Conservation (phyloP, 208 protist species). For the Leishmania amazonensis region DNA sequence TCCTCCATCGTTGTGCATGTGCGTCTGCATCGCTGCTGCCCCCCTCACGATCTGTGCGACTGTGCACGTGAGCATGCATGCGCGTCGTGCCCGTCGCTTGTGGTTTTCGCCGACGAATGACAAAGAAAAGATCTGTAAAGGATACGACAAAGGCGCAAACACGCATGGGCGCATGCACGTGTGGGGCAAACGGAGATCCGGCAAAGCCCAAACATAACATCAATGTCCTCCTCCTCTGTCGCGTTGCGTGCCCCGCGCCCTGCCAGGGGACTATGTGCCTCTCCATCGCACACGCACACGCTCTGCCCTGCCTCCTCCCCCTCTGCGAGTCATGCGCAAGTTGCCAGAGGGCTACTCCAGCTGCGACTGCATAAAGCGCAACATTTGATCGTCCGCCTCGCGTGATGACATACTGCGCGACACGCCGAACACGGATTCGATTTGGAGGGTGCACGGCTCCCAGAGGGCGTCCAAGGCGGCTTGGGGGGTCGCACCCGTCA, state of each 20-base stretch:
- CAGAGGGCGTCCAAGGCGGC: constrained; percentile 15
- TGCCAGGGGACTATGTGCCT: not conserved
- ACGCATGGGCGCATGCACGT: not conserved
- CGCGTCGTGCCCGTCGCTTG: too few relatives aligned
- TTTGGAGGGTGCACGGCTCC: constrained; percentile 12
- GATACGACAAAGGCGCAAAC: not conserved
- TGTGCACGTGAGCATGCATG: not conserved
- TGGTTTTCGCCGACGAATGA: not conserved
- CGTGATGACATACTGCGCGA: constrained; percentile 9
- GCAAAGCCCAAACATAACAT: not conserved
- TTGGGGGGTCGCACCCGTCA: not conserved
- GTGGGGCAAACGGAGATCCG: not conserved
- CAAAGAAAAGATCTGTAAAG: not conserved
- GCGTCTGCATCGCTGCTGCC: not conserved
- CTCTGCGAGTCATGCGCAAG: not conserved
- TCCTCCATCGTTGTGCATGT: not conserved
- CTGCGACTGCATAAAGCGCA: constrained; percentile 13
- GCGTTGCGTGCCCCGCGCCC: not conserved
- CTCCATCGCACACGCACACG: not conserved
- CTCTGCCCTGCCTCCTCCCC: not conserved
- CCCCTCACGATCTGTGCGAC: not conserved
- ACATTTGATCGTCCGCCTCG: constrained; percentile 20
- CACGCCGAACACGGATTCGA: constrained; percentile 22
- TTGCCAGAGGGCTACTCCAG: not conserved
- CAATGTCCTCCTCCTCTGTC: not conserved